Evolutionary conservation across 2,329 filamentous ascomycete genomes (phyloP), one percentile per base, ranked within the genome.

Genomic region (Phaeoacremonium minimum): DNA sequence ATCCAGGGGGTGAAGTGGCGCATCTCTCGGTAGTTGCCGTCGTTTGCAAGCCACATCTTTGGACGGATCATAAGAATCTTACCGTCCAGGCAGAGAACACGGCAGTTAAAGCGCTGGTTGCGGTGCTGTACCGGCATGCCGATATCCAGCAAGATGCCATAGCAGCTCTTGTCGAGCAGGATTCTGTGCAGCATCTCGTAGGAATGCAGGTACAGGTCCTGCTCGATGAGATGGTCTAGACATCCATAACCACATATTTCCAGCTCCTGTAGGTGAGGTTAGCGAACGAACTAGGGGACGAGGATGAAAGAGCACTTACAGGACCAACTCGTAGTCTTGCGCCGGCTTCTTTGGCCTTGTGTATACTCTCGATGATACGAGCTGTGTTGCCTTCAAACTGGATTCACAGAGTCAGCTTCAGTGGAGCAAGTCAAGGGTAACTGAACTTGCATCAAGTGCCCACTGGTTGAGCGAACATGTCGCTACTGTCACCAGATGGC

Each of bases 51-150:
- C 28, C 17, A 80, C 44, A 86, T 67, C 58, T 88, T 89, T 0
- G 84, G 84, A 9, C 85, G 69, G 39, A 93, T 83, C 40, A 83
- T 66, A 14, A 89, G 60, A 15, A 90, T 80, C 59, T 81, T 78
- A 34, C 77, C 73, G 46, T 89, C 75, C 34, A 79, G 67, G 42
- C 68, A 66, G 43, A 86, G 72, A n/a, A 83, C 66, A 16, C 84
- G 67, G 46, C 76, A 78, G 55, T 85, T 87, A 61, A 79, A 86
- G 37, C 73, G 67, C 35, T 75, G 66, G 48, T 79, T 78, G 29
- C 75, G 61, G 53, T 85, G 81, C 30, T 69, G 64, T 32, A 87
- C 68, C 0, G 80, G 79, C 64, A 79, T 67, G 26, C 76, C 77
- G 22, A 83, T 64, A 51, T 83, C 78, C 15, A 85, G 61, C 15